Evolutionary conservation across 2,329 filamentous ascomycete species (phyloP), one percentile per base, ranked within the genome.

Genomic region (Tolypocladium tundrense): DNA sequence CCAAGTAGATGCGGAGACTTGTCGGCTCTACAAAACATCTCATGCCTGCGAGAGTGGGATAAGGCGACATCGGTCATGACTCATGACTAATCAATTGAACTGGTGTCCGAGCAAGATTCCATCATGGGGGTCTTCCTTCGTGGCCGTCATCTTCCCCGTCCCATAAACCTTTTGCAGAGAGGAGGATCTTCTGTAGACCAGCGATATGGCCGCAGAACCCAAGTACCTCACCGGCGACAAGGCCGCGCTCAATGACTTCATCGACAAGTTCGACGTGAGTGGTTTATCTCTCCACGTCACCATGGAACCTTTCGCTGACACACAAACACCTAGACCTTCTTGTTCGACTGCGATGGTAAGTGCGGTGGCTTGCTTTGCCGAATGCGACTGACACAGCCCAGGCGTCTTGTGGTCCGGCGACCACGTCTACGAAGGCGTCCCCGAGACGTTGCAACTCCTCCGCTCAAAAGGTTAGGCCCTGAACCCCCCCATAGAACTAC

Each of bases 321-420:
- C 53, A 16, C 60, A 59, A 65, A 96, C 91, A 86, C 90, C 41
- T 45, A 67, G 65, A 66, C 64, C 2, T 97, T 99, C 69, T 79
- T 99, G 14, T 90, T 99, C 68, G 94, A 99, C 72, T 99, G 94
- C 75, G 94, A 99, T 84, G 94, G 93, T 96, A 78, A 67, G 79
- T 50, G 33, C 50, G 8, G 16, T 14, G 13, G 2, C 7, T 31
- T 31, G 4, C 52, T 19, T 39, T 54, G n/a, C 45, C 13, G 53
- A 37, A 55, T 31, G 21, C 57, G 45, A 37, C 56, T 54, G 19
- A 54, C 53, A 24, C 3, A 27, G 4, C 21, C 24, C 54, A 96
- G 92, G 93, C 69, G 94, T 99, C 42, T 79, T 99, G 60, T 99
- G 94, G 94, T 96, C 92, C 19, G 94, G 94, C 54, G 91, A 97